Base-by-base conservation (phyloP, 495 filamentous ascomycete species). In the Podospora didyma region DNA sequence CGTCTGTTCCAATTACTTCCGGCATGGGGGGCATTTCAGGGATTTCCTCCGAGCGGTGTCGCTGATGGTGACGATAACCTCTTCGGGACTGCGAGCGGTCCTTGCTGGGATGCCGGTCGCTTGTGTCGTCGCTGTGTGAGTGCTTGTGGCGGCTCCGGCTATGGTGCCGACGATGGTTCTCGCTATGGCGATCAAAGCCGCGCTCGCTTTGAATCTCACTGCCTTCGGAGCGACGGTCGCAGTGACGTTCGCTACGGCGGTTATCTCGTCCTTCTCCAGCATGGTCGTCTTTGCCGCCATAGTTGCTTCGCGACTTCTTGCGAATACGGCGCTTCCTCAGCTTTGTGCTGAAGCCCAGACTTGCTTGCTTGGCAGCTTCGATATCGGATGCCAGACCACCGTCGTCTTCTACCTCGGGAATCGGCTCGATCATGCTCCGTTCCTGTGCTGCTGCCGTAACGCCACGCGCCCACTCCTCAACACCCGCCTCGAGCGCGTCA, bases 381-480 rank as follows among this genome's bases (percentile, higher is more conserved):
- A 76, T 61, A 42, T 77, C 75, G 3, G 70, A 72, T n/a, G 68
- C 66, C 20, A 73, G 54, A 20, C 61, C 46, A 35, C 68, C 65
- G n/a, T 66, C 60, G n/a, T 55, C 57, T 16, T 54, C 50, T 2
- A 48, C 53, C 24, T 66, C 67, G 4, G 60, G 57, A 17, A 54
- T 60, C 54, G 51, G 65, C 59, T 17, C 53, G 12, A 58, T 31
- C 17, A 42, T 21, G 28, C 5, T 41, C 10, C 49, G 12, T 28
- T 14, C 49, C 35, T 51, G 77, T 70, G n/a, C 54, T 65, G 70
- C 59, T 65, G 71, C 70, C 73, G 79, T 79, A 72, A 86, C 53
- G 58, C 68, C 53, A 75, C 76, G 59, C 47, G 79, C 52, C 81
- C 82, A 64, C 74, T 80, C 57, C 79, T 78, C 53, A 5, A 71